Percentiles rank a stretch among this genome's conserved stretches.
These are phyloP conservation scores for Linnemannia hyalina DNA, from an alignment of 192 early-diverging fungal species.

Conservation along the genomic window DNA sequence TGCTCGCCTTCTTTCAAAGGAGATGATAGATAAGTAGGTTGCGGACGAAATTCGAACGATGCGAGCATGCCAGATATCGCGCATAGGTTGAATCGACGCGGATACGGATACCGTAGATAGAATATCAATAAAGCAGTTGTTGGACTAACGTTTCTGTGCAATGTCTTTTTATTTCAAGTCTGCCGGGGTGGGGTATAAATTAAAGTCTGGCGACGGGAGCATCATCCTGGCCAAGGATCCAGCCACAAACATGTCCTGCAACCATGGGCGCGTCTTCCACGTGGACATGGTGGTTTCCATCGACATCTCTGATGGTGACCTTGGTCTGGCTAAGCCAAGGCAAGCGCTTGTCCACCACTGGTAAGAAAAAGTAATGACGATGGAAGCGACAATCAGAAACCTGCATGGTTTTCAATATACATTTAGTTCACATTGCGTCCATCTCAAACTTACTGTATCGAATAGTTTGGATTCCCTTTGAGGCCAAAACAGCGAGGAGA, in stretches of 20 bases:
- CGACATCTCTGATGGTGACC: slow-evolving; percentile 19
- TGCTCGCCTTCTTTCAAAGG: background rate
- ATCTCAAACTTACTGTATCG: background rate
- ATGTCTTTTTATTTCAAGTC: no score
- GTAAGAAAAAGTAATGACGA: background rate
- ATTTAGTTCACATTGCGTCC: background rate
- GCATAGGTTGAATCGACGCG: no score
- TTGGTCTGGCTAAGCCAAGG: slow-evolving; percentile 22
- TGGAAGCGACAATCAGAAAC: background rate
- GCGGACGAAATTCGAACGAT: background rate
- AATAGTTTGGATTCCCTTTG: slow-evolving; percentile 4
- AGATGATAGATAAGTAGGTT: background rate
- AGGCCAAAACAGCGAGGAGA: slow-evolving; percentile 30
- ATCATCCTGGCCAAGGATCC: slow-evolving; percentile 33
- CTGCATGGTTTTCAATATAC: background rate
- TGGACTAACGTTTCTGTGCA: no score
- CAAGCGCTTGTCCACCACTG: slow-evolving; percentile 19
- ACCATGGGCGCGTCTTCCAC: slow-evolving; percentile 39
- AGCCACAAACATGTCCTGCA: slow-evolving; percentile 20
- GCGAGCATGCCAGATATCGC: no score
- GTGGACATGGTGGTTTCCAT: slow-evolving; percentile 41
- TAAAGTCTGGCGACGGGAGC: slow-evolving; percentile 19
- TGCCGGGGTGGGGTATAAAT: background rate
- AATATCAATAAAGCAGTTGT: no score
- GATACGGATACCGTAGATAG: no score